Evolutionary conservation across 768 basidiomycete genomes (phyloP).

Genomic region (Podaxis sp.): DNA sequence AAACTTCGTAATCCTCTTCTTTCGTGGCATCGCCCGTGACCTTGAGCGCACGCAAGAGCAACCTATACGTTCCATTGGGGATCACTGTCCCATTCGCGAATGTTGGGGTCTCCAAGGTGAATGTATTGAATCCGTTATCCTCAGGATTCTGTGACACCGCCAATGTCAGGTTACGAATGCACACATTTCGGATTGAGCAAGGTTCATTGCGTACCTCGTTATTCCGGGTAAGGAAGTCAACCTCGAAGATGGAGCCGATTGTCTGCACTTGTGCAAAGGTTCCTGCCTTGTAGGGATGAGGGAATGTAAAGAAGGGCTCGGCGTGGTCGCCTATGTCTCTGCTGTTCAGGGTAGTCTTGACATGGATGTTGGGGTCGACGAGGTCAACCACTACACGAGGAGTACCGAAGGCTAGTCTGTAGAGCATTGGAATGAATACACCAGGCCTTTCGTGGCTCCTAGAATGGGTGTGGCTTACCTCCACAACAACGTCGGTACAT

Average conservation of each 20-base stretch:
- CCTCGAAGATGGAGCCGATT: slow-evolving; percentile 48
- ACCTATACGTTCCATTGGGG: slow-evolving; percentile 40
- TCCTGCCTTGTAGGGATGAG: slow-evolving; percentile 31
- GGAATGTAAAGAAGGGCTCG: slow-evolving; percentile 40
- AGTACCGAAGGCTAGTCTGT: slow-evolving; percentile 43
- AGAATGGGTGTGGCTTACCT: slow-evolving; percentile 24
- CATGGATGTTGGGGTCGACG: slow-evolving; percentile 39
- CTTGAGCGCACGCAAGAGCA: slow-evolving; percentile 39
- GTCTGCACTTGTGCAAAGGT: slow-evolving; percentile 40
- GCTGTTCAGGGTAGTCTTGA: slow-evolving; percentile 39
- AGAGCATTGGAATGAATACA: not conserved
- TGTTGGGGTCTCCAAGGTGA: slow-evolving; percentile 29
- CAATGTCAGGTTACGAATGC: not conserved
- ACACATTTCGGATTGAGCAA: not conserved
- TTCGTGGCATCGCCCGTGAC: slow-evolving; percentile 43
- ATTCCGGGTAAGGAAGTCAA: slow-evolving; percentile 48
- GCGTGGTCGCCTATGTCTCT: slow-evolving; percentile 19
- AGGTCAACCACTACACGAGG: slow-evolving; percentile 47
- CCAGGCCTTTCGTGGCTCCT: not conserved
- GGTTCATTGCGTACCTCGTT: slow-evolving; percentile 33
- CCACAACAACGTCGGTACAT: slow-evolving; percentile 39
- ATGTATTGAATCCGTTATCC: slow-evolving; percentile 30
- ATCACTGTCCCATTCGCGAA: slow-evolving; percentile 47
- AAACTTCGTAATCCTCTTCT: slow-evolving; percentile 46
- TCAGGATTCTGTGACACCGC: slow-evolving; percentile 20